Percentiles rank a stretch among this genome's conserved stretches.
These are phyloP conservation scores for Xerocomus amazonicus DNA, from an alignment of 1,284 basidiomycete genomes.

Conservation along the genomic window DNA sequence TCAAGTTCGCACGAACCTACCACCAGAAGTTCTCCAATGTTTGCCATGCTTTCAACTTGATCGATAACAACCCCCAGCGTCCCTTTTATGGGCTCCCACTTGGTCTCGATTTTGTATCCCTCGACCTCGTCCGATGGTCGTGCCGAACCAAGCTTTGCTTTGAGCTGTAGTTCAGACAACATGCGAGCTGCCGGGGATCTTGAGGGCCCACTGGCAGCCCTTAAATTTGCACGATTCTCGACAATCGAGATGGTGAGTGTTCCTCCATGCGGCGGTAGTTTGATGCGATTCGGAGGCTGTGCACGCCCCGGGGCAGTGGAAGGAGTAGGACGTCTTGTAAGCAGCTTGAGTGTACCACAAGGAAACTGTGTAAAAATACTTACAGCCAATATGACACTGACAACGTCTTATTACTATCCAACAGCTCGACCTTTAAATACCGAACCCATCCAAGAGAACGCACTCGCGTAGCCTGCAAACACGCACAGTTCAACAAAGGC, in stretches of 20 bases:
- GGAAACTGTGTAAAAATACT: slow-evolving; percentile 25
- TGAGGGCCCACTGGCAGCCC: slow-evolving; percentile 38
- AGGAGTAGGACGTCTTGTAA: slow-evolving; percentile 47
- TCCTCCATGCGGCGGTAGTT: slow-evolving; percentile 57
- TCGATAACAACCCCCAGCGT: slow-evolving; percentile 56
- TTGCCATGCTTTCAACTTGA: slow-evolving; percentile 39
- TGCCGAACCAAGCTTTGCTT: slow-evolving; percentile 49
- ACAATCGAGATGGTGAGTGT: slow-evolving; percentile 49
- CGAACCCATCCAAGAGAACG: slow-evolving; percentile 76
- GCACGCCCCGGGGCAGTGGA: slow-evolving; percentile 34
- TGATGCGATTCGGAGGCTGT: slow-evolving; percentile 33
- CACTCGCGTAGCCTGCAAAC: slow-evolving; percentile 61
- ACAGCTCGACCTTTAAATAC: slow-evolving; percentile 62
- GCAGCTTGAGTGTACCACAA: not conserved
- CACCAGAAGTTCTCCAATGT: slow-evolving; percentile 44
- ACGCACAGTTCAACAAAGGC: not conserved
- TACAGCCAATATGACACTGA: slow-evolving; percentile 76
- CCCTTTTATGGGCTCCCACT: slow-evolving; percentile 63
- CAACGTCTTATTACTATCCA: slow-evolving; percentile 59
- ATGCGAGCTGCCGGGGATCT: slow-evolving; percentile 51
- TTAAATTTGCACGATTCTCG: slow-evolving; percentile 36
- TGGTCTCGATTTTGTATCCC: slow-evolving; percentile 50
- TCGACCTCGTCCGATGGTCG: slow-evolving; percentile 71
- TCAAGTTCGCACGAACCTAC: slow-evolving; percentile 29
- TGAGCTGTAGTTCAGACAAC: slow-evolving; percentile 59